A percentile compares a stretch with the other conserved stretches of the same genome.
Evolutionary conservation across 1,284 basidiomycete genomes (phyloP).

Genomic region (Ganoderma lingzhi): DNA sequence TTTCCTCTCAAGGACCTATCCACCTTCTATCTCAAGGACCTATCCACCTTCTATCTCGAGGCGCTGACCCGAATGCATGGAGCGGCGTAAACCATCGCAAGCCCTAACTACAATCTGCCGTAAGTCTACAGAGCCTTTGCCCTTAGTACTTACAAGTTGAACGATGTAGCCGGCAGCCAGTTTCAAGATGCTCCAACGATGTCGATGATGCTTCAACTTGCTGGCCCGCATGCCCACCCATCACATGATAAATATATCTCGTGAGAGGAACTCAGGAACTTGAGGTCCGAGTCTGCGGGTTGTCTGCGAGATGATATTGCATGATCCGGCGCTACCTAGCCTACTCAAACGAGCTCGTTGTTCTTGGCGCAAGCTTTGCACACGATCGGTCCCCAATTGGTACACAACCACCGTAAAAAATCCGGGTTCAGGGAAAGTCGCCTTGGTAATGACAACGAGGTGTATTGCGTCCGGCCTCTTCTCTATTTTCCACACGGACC

Average conservation of each 20-base stretch:
- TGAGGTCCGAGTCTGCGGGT: not conserved
- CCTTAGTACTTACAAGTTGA: not conserved
- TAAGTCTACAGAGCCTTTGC: not conserved
- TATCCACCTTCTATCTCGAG: not conserved
- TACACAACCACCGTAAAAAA: not conserved
- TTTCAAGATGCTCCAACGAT: not conserved
- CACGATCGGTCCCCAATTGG: not conserved
- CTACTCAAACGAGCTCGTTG: not conserved
- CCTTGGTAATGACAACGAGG: not conserved
- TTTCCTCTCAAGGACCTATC: not conserved
- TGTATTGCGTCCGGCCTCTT: not conserved
- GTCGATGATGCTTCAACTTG: not conserved
- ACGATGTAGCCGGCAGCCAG: not conserved
- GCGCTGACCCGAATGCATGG: not conserved
- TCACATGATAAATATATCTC: not conserved
- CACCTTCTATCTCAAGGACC: not conserved
- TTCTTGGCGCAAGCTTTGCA: not conserved
- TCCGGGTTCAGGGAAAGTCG: not conserved
- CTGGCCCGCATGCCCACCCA: not conserved
- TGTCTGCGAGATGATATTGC: not conserved
- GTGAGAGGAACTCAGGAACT: not conserved
- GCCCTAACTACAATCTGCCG: not conserved
- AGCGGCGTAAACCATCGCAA: not conserved
- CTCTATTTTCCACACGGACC: not conserved
- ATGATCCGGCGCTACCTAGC: not conserved